These are phyloP conservation scores for Solanum hybrid DNA, from an alignment of 305 asterid genomes.

Conservation along the genomic window DNA sequence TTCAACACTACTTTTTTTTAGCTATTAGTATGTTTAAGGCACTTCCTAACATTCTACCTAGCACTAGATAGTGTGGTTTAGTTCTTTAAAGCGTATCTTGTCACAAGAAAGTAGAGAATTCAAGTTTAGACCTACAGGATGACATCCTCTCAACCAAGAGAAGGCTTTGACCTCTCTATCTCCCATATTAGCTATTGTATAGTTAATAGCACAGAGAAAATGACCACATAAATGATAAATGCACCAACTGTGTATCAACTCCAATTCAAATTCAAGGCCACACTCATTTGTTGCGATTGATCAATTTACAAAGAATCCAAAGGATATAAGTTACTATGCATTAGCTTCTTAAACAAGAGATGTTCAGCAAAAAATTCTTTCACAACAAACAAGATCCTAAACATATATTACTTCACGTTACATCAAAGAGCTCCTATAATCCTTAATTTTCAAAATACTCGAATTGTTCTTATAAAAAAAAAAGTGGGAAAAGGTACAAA, in stretches of 20 bases:
- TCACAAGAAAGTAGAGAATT: background rate
- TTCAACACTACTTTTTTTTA: background rate
- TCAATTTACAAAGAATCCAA: background rate
- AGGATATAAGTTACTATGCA: background rate
- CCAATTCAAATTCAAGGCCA: background rate
- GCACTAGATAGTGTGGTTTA: background rate
- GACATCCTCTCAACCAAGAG: background rate
- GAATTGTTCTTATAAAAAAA: background rate
- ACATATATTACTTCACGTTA: background rate
- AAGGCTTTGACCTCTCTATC: background rate
- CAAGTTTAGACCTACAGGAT: background rate
- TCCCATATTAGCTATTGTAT: background rate
- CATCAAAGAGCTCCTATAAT: background rate
- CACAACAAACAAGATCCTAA: background rate
- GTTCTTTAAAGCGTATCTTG: background rate
- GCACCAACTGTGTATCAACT: background rate
- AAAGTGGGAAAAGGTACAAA: background rate
- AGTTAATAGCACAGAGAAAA: background rate
- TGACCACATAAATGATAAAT: background rate
- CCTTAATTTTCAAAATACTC: background rate
- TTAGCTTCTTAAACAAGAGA: background rate
- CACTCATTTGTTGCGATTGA: background rate
- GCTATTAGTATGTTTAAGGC: background rate
- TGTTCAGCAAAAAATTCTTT: background rate
- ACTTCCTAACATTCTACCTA: background rate